phyloP scores from a whole-genome alignment of 2,329 filamentous ascomycete species.

The Penicillium sp. region DNA sequence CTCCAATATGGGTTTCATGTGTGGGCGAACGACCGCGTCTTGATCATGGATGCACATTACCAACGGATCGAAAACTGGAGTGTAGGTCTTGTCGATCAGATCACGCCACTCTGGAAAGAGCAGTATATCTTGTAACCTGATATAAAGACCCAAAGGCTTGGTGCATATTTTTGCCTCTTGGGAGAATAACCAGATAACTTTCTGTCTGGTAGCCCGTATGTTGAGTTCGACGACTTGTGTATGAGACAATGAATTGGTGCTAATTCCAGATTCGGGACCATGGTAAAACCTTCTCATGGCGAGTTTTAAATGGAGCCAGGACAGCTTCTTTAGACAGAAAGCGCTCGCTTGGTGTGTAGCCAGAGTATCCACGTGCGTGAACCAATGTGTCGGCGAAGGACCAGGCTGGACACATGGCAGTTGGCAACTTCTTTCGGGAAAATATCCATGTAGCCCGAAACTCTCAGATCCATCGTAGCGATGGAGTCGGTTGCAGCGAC shows the following conservation, averaged over 20 bases:
- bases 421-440: not conserved
- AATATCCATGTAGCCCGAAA: constrained; percentile 2
- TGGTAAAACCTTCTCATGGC: constrained; percentile 9
- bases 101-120: not conserved
- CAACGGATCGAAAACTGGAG: too few species aligned
- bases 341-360: too few species aligned
- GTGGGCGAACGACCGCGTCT: too few species aligned
- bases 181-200: constrained; percentile 5
- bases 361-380: not conserved
- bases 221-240: constrained; percentile 37
- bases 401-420: constrained; percentile 1
- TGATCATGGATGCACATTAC: too few species aligned
- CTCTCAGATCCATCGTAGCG: constrained; percentile 11
- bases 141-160: constrained; percentile 6
- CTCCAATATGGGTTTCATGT: too few species aligned
- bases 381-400: not conserved
- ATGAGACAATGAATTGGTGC: constrained; percentile 7
- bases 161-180: constrained; percentile 7
- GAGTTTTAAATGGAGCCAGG: constrained; percentile 12
- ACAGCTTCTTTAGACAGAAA: not conserved
- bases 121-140: constrained; percentile 14
- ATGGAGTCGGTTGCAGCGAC: constrained; percentile 12
- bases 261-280: constrained; percentile 6
- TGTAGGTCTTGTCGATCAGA: not conserved
- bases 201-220: not conserved